Base-by-base conservation (phyloP, 768 basidiomycete species). In the Suillus ampliporus region DNA sequence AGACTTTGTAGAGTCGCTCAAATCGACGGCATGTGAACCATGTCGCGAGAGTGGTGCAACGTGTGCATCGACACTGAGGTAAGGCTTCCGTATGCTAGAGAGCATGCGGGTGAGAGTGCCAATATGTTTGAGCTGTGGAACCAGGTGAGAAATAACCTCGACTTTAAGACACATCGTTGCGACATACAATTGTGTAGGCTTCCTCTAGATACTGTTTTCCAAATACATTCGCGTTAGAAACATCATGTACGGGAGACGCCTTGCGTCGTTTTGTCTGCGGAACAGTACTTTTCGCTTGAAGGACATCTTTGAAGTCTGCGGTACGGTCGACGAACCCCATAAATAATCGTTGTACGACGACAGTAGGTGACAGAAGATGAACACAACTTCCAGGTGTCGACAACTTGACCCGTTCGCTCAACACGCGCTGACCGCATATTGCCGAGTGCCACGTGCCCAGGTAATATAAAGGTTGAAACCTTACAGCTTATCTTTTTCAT, bases 11-110 rank as follows among this genome's bases (percentile, higher is more conserved):
- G 83, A 72, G 58, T 78, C 78, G 26, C 72, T 77, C 14, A 92
- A 70, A 77, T 93, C 89, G 60, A 92, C 76, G 48, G 73, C 83
- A 48, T 84, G 82, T 17, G 80, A 72, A 37, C 68, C 66, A 68
- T 86, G 85, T 34, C 86, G 84, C 23, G 80, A 76, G 51, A 84
- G 73, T 14, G 86, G 83, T n/a, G 82, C 76, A 60, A 73, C 68
- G 62, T 86, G 81, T 15, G 88, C 75, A 76, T 92, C 87, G 64
- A 94, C 81, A 69, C 89, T 92, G 68, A 99, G 82, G 79, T 99
- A 99, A 34, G 96, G 87, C 60, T 89, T 88, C 15, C 95, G 88
- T 62, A 98, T 86, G 61, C 84, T 82, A 38, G 82, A 73, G 47
- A 99, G 84, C 84, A 96, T 89, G 51, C 83, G 84, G 31, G 84